Evolutionary conservation across 2,329 filamentous ascomycete genomes (phyloP).

Genomic region (Pestalotiopsis sp.): DNA sequence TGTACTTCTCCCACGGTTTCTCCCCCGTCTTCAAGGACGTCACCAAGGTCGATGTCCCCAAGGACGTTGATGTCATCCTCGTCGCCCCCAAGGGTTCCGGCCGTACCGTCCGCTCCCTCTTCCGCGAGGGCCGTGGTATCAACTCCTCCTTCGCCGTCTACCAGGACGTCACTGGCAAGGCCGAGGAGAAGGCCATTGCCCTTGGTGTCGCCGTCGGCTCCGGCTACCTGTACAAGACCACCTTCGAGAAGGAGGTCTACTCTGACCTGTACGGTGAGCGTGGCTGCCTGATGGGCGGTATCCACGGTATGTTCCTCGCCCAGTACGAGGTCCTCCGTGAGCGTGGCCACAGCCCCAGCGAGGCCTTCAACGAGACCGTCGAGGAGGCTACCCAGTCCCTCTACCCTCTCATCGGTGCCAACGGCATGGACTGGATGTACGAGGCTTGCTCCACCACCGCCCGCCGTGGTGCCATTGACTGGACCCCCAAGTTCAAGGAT

Average conservation of each 20-base stretch:
- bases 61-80: slow-evolving; percentile 97
- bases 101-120: slow-evolving; percentile 96
- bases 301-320: slow-evolving; percentile 99
- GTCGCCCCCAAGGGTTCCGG: slow-evolving; percentile 99
- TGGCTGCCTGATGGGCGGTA: slow-evolving; percentile 99
- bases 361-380: slow-evolving; percentile 99
- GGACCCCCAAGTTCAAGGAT: slow-evolving; percentile 96
- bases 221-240: slow-evolving; percentile 99
- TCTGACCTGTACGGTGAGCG: slow-evolving; percentile 99
- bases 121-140: slow-evolving; percentile 99
- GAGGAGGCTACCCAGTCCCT: slow-evolving; percentile 98
- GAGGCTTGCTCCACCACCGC: slow-evolving; percentile 99
- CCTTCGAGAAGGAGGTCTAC: slow-evolving; percentile 99
- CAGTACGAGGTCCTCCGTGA: slow-evolving; percentile 99
- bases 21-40: slow-evolving; percentile 99
- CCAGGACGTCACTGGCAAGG: slow-evolving; percentile 98
- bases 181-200: slow-evolving; percentile 96
- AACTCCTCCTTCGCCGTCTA: slow-evolving; percentile 98
- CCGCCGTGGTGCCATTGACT: slow-evolving; percentile 98
- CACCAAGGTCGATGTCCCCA: slow-evolving; percentile 97
- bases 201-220: slow-evolving; percentile 96
- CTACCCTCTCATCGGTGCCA: slow-evolving; percentile 94
- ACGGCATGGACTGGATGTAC: slow-evolving; percentile 99
- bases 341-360: slow-evolving; percentile 94
- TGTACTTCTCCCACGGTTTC: slow-evolving; percentile 99